Conservation (phyloP, 1,284 basidiomycete species). For the Leccinum angustisporum region DNA sequence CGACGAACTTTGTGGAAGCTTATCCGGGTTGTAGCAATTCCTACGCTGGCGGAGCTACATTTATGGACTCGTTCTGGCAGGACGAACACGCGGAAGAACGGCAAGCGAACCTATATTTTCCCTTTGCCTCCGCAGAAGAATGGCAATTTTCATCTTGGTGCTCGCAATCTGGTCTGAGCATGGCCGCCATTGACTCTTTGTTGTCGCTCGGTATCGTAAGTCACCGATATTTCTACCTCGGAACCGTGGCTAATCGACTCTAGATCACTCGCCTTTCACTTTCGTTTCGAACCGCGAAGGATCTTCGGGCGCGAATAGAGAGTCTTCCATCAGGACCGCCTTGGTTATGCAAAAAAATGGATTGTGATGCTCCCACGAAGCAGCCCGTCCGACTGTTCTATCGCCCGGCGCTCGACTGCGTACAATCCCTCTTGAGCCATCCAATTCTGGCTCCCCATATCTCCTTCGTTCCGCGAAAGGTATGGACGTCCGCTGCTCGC, state of each 20-base stretch:
- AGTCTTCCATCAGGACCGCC: neutral
- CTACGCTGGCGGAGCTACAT: neutral
- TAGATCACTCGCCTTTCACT: neutral
- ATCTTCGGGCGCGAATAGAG: neutral
- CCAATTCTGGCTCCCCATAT: constrained; percentile 1
- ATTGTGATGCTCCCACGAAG: constrained; percentile 2
- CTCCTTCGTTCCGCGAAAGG: neutral
- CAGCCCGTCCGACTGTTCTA: constrained; percentile 3
- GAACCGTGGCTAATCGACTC: neutral
- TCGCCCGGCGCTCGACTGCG: neutral
- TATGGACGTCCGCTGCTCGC: neutral
- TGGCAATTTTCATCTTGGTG: neutral
- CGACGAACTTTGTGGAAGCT: neutral
- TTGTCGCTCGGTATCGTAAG: neutral
- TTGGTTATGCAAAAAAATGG: constrained; percentile 1
- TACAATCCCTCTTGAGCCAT: too few species aligned
- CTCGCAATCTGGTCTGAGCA: neutral
- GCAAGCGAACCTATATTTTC: neutral
- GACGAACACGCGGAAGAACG: neutral
- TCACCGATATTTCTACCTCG: neutral
- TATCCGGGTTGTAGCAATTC: neutral
- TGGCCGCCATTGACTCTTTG: neutral
- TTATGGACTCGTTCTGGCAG: neutral
- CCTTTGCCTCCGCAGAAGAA: neutral
- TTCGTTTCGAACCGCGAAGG: neutral